phyloP scores from a whole-genome alignment of 1,284 basidiomycete genomes.

The Tetrapyrgos nigripes region DNA sequence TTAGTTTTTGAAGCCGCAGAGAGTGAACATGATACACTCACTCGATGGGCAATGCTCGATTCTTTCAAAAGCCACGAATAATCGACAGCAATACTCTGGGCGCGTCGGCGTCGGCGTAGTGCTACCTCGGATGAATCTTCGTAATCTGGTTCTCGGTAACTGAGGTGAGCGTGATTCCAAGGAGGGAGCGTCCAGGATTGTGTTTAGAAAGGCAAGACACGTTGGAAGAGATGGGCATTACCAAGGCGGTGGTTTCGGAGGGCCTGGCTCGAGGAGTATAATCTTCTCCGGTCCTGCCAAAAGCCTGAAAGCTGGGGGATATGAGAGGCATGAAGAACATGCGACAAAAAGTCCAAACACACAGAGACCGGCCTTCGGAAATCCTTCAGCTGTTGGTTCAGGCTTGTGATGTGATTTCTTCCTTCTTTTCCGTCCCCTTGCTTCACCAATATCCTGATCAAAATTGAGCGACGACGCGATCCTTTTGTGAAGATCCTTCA shows the following conservation, averaged over 20 bases:
- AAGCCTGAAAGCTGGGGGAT: slow-evolving; percentile 4
- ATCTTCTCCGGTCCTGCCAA: not conserved
- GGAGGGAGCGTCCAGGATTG: too few relatives aligned
- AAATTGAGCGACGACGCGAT: not conserved
- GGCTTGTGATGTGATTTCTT: not conserved
- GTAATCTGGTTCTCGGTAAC: slow-evolving; percentile 8
- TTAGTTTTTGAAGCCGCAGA: not conserved
- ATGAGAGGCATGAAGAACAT: not conserved
- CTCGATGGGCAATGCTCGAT: not conserved
- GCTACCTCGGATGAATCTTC: slow-evolving; percentile 4
- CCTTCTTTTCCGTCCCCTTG: not conserved
- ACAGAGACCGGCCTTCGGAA: not conserved
- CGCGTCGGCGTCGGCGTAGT: not conserved
- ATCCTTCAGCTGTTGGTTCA: not conserved
- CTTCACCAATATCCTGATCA: not conserved
- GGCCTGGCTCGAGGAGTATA: not conserved
- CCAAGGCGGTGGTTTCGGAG: slow-evolving; percentile 8
- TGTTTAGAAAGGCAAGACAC: too few relatives aligned
- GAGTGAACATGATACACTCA: not conserved
- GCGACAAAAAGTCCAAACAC: not conserved
- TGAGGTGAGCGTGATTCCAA: not conserved
- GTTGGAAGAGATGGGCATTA: not conserved
- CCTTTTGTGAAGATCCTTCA: slow-evolving; percentile 2
- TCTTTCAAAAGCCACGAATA: slow-evolving; percentile 7
- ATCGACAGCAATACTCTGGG: slow-evolving; percentile 9